These are phyloP conservation scores for Nicotiana knightiana DNA, from an alignment of 257 asterid genomes.

Conservation along the genomic window DNA sequence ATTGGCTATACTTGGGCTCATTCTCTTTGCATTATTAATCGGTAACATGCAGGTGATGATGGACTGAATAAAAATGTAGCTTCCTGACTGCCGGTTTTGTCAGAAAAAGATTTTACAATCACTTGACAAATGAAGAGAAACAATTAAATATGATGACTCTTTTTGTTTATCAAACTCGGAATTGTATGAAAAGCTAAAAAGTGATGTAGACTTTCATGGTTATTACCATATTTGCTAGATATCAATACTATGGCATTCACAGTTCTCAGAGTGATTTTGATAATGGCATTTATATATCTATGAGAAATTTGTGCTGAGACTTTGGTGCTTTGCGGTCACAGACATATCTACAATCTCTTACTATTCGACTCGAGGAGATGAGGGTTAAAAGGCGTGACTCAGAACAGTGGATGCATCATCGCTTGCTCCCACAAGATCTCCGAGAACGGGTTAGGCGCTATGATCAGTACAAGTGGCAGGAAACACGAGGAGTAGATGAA, in stretches of 20 bases:
- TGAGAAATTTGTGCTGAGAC: background rate
- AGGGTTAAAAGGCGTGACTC: constrained; percentile 98
- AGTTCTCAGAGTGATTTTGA: background rate
- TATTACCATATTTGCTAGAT: background rate
- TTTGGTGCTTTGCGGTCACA: constrained; percentile 27
- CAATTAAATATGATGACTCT: background rate
- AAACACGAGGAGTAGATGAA: constrained; percentile 98
- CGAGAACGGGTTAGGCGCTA: constrained; percentile 93
- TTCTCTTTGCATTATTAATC: constrained; percentile 91
- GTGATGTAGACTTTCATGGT: background rate
- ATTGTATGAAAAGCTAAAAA: background rate
- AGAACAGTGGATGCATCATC: constrained; percentile 99
- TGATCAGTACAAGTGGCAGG: constrained; percentile 97
- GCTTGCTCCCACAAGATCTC: constrained; percentile 86
- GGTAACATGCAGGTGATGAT: constrained; percentile 96
- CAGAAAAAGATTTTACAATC: background rate
- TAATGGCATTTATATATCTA: background rate
- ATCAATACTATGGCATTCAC: background rate
- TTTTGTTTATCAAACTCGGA: background rate
- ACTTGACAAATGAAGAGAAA: background rate
- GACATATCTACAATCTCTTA: constrained; percentile 98
- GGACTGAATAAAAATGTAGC: background rate
- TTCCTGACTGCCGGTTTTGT: background rate
- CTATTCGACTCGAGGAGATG: constrained; percentile 98
- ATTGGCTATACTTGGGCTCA: constrained; percentile 88